Evolutionary conservation across 225 moss, liverwort and hornwort genomes (phyloP).

Genomic region (Marchantia polymorpha): DNA sequence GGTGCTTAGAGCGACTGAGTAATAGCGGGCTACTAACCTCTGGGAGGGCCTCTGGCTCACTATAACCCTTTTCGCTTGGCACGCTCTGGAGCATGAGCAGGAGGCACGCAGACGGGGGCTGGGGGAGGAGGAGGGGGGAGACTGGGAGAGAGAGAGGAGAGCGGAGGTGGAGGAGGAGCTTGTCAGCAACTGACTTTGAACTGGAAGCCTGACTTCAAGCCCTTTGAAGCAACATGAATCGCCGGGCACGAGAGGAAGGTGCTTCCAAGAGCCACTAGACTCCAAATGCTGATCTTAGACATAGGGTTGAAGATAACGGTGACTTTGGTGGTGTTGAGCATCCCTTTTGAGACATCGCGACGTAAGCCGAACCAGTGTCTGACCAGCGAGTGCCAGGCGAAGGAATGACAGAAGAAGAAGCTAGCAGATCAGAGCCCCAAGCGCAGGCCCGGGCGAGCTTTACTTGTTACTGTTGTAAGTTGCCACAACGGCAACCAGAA

Average conservation of each 20-base stretch:
- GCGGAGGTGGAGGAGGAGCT: background rate
- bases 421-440: background rate
- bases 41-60: background rate
- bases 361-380: conserved; percentile 8
- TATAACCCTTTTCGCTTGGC: conserved; percentile 4
- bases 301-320: conserved; percentile 21
- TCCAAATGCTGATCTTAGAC: conserved; percentile 2
- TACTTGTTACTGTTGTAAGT: background rate
- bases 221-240: conserved; percentile 10
- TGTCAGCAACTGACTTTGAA: conserved; percentile 4
- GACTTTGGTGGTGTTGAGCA: conserved; percentile 5
- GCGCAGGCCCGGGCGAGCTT: background rate
- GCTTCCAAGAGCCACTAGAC: conserved; percentile 4
- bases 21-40: background rate
- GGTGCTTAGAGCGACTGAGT: background rate
- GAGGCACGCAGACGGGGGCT: background rate
- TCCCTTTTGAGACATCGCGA: conserved; percentile 8
- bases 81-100: background rate
- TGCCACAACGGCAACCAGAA: background rate
- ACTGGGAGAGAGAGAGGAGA: background rate
- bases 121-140: background rate
- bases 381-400: background rate
- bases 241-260: conserved; percentile 13
- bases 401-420: too few relatives aligned
- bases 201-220: background rate